phyloP scores from a whole-genome alignment of 2,329 filamentous ascomycete species.

The Aspergillus sergii region DNA sequence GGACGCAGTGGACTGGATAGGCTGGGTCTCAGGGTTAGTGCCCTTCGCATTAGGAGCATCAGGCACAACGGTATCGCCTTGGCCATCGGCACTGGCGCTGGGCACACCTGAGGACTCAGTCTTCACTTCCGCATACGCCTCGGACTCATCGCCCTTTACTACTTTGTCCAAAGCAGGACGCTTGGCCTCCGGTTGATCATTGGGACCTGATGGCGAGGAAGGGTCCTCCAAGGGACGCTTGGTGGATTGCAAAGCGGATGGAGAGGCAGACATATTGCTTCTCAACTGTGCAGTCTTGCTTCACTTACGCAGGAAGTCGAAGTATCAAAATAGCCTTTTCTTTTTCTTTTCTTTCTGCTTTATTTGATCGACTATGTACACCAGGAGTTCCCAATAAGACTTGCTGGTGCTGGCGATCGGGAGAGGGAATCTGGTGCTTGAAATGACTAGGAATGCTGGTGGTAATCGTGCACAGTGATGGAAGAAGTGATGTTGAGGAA shows the following conservation, averaged over 20 bases:
- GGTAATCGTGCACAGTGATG: conserved; percentile 31
- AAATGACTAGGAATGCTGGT: conserved; percentile 31
- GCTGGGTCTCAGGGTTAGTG: conserved; percentile 56
- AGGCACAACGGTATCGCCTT: conserved; percentile 70
- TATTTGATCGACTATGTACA: conserved; percentile 70
- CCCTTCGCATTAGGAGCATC: conserved; percentile 63
- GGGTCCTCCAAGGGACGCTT: conserved; percentile 98
- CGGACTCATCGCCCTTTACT: conserved; percentile 63
- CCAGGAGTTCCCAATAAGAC: conserved; percentile 88
- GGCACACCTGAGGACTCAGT: conserved; percentile 21
- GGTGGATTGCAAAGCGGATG: conserved; percentile 51
- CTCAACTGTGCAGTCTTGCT: conserved; percentile 32
- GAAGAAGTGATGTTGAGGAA: conserved; percentile 40
- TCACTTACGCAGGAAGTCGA: conserved; percentile 51
- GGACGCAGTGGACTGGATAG: conserved; percentile 60
- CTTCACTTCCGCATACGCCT: conserved; percentile 34
- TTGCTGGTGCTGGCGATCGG: conserved; percentile 71
- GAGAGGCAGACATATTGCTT: conserved; percentile 70
- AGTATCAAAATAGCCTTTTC: conserved; percentile 46
- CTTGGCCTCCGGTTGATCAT: conserved; percentile 95
- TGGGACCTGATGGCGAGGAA: conserved; percentile 87
- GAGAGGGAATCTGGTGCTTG: conserved; percentile 44
- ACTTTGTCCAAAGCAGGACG: conserved; percentile 94
- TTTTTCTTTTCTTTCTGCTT: conserved; percentile 56
- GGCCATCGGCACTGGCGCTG: conserved; percentile 36